Conservation (phyloP, 1,284 basidiomycete genomes). For the Dichomitus squalens region DNA sequence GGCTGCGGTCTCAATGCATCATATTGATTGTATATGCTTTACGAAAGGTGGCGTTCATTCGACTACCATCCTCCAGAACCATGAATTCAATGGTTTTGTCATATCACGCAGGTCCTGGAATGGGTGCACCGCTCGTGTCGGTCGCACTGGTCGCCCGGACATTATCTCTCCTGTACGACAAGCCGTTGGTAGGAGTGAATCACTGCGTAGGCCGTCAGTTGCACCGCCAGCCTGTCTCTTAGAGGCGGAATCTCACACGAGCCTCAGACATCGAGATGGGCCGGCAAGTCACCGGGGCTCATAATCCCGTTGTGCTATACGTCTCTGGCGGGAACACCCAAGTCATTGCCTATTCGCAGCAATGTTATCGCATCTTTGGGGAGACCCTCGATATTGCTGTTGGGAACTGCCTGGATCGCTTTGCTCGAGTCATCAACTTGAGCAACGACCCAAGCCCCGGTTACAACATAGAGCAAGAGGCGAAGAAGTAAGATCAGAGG, state of each 20-base stretch:
- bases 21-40: conserved; percentile 94
- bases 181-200: conserved; percentile 96
- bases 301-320: conserved; percentile 96
- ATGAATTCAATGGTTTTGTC: not conserved
- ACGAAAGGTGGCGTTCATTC: conserved; percentile 76
- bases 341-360: conserved; percentile 97
- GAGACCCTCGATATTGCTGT: conserved; percentile 99
- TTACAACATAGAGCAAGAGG: conserved; percentile 98
- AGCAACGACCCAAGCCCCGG: conserved; percentile 97
- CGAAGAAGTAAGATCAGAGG: conserved; percentile 68
- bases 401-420: conserved; percentile 97
- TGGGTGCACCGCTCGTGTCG: conserved; percentile 96
- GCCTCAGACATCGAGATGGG: conserved; percentile 98
- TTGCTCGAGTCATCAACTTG: conserved; percentile 94
- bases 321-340: conserved; percentile 99
- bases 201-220: conserved; percentile 96
- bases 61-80: not conserved
- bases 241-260: not conserved
- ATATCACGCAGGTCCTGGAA: conserved; percentile 79
- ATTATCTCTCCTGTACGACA: conserved; percentile 84
- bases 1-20: conserved; percentile 71
- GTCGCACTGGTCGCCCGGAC: conserved; percentile 96
- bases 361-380: conserved; percentile 97
- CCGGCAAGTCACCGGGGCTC: conserved; percentile 90
- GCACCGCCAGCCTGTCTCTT: not conserved